Evolutionary conservation across 1,139 yeast species (phyloP), one percentile per base, ranked within the genome.

Genomic region (Suhomyces atakaporum): DNA sequence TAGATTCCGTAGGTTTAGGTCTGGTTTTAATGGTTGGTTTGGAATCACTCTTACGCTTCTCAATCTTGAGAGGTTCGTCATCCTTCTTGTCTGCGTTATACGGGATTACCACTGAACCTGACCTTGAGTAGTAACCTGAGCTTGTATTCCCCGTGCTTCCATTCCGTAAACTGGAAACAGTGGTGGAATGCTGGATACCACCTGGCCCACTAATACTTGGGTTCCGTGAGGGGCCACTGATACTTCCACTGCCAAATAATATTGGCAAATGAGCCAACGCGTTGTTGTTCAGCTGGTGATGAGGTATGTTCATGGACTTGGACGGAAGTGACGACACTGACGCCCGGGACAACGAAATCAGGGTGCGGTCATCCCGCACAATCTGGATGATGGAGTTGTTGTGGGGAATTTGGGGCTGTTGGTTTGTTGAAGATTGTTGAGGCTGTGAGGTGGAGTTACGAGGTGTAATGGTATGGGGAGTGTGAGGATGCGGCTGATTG

Each of bases 271-370:
- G 77, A 1, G 75, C 75, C 48, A 71, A 56, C 2, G 73, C 58
- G 35, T 50, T 62, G 40, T 54, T 62, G 35, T 58, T 62, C 56
- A 62, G 64, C 40, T 69, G 75, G 47, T 71, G 77, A 47, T 71
- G 76, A 1, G 77, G 77, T 7, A 71, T 71, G 45, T 70, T 66
- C 77, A 71, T 71, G 15, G 70, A 63, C 46, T 71, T 71, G 15
- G 74, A 68, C 5, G 77, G 77, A 25, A 71, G 58, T 9, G 73
- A 66, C 37, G 69, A 64, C 9, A 71, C 66, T 31, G 73, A 67
- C 16, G 69, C 74, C 39, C 75, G 50, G 4, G 65, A 53, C 29
- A 65, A 60, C 33, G 63, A 58, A 14, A 69, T 51, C 6, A 71
- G 63, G 33, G 55, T 60, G 31, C 75, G 51, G 43, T 70, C 75